phyloP scores from a whole-genome alignment of 2,329 filamentous ascomycete species.

The Ophiocordyceps camponoti-floridani region DNA sequence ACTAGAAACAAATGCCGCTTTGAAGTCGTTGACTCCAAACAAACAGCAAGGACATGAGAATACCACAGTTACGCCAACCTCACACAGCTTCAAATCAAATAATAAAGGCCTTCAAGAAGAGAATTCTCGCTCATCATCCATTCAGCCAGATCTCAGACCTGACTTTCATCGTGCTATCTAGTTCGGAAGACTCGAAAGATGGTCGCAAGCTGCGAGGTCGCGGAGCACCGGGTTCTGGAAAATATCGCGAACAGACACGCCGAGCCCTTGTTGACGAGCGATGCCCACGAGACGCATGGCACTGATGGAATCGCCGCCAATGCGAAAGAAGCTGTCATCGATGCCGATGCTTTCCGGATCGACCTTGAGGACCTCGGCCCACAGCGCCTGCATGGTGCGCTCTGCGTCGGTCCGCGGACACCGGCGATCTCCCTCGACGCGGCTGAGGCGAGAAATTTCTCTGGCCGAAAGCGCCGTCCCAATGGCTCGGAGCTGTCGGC shows the following conservation, averaged over 20 bases:
- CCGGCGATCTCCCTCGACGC: constrained; percentile 3
- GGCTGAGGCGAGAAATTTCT: constrained; percentile 1
- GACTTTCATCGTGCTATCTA: background rate
- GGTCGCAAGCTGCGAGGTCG: background rate
- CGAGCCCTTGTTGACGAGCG: constrained; percentile 9
- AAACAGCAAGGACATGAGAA: too few species aligned
- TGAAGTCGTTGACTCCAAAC: too few species aligned
- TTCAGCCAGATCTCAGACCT: too few species aligned
- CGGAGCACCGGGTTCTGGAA: constrained; percentile 6
- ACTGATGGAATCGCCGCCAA: constrained; percentile 22
- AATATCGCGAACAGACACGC: constrained; percentile 10
- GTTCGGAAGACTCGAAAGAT: background rate
- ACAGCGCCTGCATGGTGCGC: constrained; percentile 11
- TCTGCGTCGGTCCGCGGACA: constrained; percentile 4
- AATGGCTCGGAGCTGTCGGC: constrained; percentile 1
- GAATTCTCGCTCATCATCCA: background rate
- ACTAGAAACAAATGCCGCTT: too few species aligned
- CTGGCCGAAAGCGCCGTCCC: background rate
- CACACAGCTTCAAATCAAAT: background rate
- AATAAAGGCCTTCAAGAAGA: background rate
- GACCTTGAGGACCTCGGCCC: constrained; percentile 19
- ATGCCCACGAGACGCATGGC: constrained; percentile 20
- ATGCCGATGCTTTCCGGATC: constrained; percentile 11
- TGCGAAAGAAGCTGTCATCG: constrained; percentile 16
- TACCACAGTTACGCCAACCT: too few species aligned